A percentile compares a stretch with the other conserved stretches of the same genome.
These are phyloP conservation scores for Beauveria sp. DNA, from an alignment of 2,329 filamentous ascomycete genomes.

Conservation along the genomic window DNA sequence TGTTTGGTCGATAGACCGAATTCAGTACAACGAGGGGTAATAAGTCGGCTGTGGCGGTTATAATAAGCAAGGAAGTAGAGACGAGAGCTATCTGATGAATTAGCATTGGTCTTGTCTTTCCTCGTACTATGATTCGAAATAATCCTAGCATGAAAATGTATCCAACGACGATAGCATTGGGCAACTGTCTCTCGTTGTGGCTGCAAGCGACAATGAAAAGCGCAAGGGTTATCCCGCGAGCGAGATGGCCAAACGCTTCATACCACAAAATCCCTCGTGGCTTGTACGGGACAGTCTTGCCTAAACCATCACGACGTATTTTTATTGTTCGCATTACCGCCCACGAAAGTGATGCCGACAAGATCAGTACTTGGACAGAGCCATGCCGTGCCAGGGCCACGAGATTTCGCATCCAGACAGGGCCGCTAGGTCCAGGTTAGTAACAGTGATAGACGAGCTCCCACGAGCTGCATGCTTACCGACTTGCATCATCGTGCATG, in stretches of 20 bases:
- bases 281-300: conserved; percentile 4
- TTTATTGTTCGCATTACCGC: background rate
- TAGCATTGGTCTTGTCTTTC: conserved; percentile 36
- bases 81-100: conserved; percentile 40
- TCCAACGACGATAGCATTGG: conserved; percentile 28
- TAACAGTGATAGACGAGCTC: background rate
- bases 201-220: background rate
- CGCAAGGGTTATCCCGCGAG: background rate
- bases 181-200: conserved; percentile 19
- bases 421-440: background rate
- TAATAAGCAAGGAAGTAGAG: conserved; percentile 22
- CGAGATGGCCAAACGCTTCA: background rate
- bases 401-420: background rate
- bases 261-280: background rate
- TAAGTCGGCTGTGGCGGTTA: conserved; percentile 29
- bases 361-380: background rate
- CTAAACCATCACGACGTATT: background rate
- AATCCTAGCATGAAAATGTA: conserved; percentile 40
- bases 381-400: background rate
- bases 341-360: background rate
- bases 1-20: conserved; percentile 8
- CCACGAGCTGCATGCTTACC: background rate
- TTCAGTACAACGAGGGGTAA: conserved; percentile 30
- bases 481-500: background rate
- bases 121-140: conserved; percentile 31